Conservation (phyloP, 1,139 yeast genomes). For the Lodderomyces beijingensis region DNA sequence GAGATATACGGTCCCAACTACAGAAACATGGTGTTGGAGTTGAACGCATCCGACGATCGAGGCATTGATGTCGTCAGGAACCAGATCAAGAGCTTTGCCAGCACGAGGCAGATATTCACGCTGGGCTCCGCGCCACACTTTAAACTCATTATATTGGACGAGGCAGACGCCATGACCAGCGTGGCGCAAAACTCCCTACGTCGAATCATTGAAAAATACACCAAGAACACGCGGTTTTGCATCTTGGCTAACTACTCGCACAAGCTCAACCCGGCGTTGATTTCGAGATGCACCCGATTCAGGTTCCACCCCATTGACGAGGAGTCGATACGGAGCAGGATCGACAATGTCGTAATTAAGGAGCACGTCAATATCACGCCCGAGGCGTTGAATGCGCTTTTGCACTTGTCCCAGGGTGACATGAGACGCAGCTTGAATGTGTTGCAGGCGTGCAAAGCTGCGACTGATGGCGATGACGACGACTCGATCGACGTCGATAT, state of each 20-base stretch:
- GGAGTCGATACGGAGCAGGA: conserved; percentile 62
- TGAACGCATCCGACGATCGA: conserved; percentile 83
- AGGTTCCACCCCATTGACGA: conserved; percentile 79
- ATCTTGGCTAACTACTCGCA: conserved; percentile 95
- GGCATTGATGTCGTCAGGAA: conserved; percentile 85
- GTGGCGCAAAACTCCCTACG: conserved; percentile 92
- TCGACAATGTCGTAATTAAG: conserved; percentile 60
- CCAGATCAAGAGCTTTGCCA: conserved; percentile 79
- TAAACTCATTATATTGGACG: conserved; percentile 89
- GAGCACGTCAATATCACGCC: conserved; percentile 59
- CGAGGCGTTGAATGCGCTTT: conserved; percentile 62
- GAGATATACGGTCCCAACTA: conserved; percentile 88
- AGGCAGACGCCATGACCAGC: conserved; percentile 98
- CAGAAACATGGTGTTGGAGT: conserved; percentile 84
- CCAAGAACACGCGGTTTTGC: conserved; percentile 93
- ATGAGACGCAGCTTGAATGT: conserved; percentile 96
- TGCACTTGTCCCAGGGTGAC: conserved; percentile 79
- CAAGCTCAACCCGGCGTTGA: conserved; percentile 88
- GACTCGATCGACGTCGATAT: conserved; percentile 61
- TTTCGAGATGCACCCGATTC: conserved; percentile 93
- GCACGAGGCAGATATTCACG: conserved; percentile 83
- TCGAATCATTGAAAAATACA: conserved; percentile 87
- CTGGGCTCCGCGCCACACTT: conserved; percentile 49
- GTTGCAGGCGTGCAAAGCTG: conserved; percentile 88
- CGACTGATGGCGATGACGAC: conserved; percentile 43